A percentile compares a stretch with the other conserved stretches of the same genome.
phyloP scores from a whole-genome alignment of 345 rosid genomes.

The Trapa bicornis region DNA sequence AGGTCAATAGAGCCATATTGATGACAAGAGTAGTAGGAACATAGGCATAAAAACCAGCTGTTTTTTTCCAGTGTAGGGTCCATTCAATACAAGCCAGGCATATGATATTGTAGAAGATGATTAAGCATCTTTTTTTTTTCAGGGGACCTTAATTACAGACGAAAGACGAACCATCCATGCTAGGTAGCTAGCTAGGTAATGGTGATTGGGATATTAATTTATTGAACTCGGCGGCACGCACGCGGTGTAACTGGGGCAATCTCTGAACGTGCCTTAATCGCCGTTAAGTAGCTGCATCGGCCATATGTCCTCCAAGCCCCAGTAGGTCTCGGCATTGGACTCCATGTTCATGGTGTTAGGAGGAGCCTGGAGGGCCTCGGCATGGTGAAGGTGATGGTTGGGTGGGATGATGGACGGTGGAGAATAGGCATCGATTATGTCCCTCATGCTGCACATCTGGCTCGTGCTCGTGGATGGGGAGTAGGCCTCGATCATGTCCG shows the following conservation, averaged over 20 bases:
- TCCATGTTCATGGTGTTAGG: constrained; percentile 16
- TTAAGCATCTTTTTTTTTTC: background rate
- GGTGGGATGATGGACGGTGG: constrained; percentile 14
- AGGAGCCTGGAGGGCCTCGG: constrained; percentile 8
- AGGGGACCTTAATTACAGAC: background rate
- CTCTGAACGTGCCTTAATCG: constrained; percentile 7
- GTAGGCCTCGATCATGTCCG: no score
- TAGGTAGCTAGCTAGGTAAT: constrained; percentile 2
- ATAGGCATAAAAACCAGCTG: no score
- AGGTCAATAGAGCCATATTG: no score
- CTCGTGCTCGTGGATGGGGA: constrained; percentile 2
- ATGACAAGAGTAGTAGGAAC: no score
- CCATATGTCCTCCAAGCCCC: constrained; percentile 87
- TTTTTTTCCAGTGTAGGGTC: no score
- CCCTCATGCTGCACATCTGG: no score
- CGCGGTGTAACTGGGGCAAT: background rate
- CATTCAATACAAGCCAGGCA: no score
- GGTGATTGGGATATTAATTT: background rate
- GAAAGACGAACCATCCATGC: background rate
- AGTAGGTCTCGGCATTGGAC: constrained; percentile 36
- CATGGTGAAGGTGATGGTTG: constrained; percentile 9
- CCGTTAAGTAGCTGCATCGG: constrained; percentile 52
- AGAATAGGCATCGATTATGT: no score
- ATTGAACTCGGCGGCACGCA: background rate
- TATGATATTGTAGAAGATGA: background rate